phyloP scores from a whole-genome alignment of 225 moss, liverwort and hornwort species.

The Marchantia paleacea region DNA sequence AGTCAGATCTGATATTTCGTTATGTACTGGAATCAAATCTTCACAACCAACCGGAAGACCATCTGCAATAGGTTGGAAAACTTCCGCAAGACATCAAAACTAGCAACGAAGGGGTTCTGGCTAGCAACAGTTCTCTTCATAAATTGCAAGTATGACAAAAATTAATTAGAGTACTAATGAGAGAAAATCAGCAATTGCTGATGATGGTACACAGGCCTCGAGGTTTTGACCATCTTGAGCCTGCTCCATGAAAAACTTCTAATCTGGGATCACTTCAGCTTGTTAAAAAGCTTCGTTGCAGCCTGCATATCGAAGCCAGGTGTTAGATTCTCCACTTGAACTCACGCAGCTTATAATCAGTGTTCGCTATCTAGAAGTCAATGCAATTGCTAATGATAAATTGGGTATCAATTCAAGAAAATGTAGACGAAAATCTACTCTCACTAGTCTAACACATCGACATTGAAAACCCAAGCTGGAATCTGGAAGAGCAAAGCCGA shows the following conservation, averaged over 20 bases:
- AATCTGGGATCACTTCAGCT: slow-evolving; percentile 35
- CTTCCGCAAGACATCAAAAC: slow-evolving; percentile 15
- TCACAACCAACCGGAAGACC: slow-evolving; percentile 14
- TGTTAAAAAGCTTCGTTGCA: slow-evolving; percentile 65
- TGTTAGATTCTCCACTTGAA: neutral
- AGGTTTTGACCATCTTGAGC: slow-evolving; percentile 13
- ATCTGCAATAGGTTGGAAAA: slow-evolving; percentile 14
- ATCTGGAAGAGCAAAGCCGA: neutral
- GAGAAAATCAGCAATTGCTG: slow-evolving; percentile 6
- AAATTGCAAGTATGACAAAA: slow-evolving; percentile 22
- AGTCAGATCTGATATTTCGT: slow-evolving; percentile 13
- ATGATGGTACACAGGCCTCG: slow-evolving; percentile 10
- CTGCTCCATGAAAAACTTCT: slow-evolving; percentile 21
- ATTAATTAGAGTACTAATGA: slow-evolving; percentile 19
- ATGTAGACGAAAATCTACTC: neutral
- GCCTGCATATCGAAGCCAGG: slow-evolving; percentile 37
- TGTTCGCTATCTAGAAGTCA: neutral
- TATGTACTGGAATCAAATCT: slow-evolving; percentile 18
- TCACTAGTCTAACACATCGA: neutral
- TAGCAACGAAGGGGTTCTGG: slow-evolving; percentile 13
- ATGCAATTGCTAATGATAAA: neutral
- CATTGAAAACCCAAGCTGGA: neutral
- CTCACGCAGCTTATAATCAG: neutral
- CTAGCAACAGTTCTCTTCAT: slow-evolving; percentile 18
- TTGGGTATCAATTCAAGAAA: neutral